Evolutionary conservation across 306 rosid species (phyloP), one percentile per base, ranked within the genome.

Genomic region (Alnus glutinosa): DNA sequence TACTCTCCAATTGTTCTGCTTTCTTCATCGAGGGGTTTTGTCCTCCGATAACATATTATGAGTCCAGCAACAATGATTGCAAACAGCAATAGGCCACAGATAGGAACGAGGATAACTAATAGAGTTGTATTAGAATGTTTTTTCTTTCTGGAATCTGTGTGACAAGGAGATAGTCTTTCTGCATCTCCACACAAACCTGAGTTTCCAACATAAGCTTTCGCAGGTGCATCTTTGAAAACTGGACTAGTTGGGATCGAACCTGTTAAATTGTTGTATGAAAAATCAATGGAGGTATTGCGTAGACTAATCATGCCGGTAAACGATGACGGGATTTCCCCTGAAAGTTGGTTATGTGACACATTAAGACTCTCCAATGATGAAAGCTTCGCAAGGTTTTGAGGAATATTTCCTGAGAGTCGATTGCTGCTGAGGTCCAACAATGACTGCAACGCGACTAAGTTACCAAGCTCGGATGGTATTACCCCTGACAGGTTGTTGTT

Each of bases 341-440:
- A 81, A 11, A 92, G 89, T 55, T 77, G 83, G 86, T 92, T 92
- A 81, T 78, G 85, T 51, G 97, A 92, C 54, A 88, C 79, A 83
- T 90, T 34, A 34, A 34, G 2, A 34, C 37, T 34, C 37, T 90
- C 88, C 86, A 92, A 72, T 6, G 48, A 19, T 32, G 44, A 39
- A 39, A 39, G 44, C 44, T 39, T 39, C 3, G 5, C 44, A 39
- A 39, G 3, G 44, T 39, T 4, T 2, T 39, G 5, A 4, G 44
- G 44, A 39, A 39, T 39, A 39, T 39, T 39, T 39, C 44, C 44
- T 39, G 5, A 39, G 44, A 39, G 44, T 39, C 6, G 0, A 39
- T 39, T 39, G 44, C 5, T 83, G 78, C 94, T 92, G 55, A 92
- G 82, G 75, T 92, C 91, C 72, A 92, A 72, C 62, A 81, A 3